Evolutionary conservation across 805 yeast species (phyloP), one percentile per base, ranked within the genome.

Genomic region (Lachancea waltii): DNA sequence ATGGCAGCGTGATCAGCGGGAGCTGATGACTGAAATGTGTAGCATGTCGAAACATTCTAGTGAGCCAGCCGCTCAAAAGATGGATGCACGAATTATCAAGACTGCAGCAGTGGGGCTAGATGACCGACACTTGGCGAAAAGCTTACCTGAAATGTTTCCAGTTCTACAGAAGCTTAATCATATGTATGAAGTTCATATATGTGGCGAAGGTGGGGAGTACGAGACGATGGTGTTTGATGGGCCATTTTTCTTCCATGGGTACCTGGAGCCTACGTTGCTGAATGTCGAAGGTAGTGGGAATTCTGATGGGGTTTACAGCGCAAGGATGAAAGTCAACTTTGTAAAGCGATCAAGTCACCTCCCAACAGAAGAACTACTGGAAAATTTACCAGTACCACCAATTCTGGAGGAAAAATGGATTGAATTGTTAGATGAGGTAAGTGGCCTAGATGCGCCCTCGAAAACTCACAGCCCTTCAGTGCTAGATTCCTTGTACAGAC

Each of bases 141-240:
- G 79, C 2, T 64, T 92, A 30, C 73, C 68, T 4, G 73, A 83
- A 44, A 65, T 81, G 46, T 73, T 71, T 39, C 82, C 85, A 1
- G 70, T 65, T 0, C 59, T 92, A 54, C 46, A 66, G 9, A 65
- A 65, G 27, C 63, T 89, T 43, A 81, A 87, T 56, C 43, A 56
- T 7, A 63, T 66, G 58, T 89, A 75, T 61, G 95, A 89, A 2
- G 84, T 89, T 10, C 96, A 90, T 58, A 78, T 92, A 0, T 92
- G 98, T 64, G 99, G 99, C 10, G 99, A 92, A 66, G 99, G 99
- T 23, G 99, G 99, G 1, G 99, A 92, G 60, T 92, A 86, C 60
- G 99, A 92, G 58, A 81, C 96, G 0, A 65, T 90, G 48, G 97
- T 90, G 2, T 66, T 92, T 20, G 96, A 92, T 59, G 85, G 94